Evolutionary conservation across 2,329 filamentous ascomycete genomes (phyloP).

Genomic region (Cucurbitaria berberidis): DNA sequence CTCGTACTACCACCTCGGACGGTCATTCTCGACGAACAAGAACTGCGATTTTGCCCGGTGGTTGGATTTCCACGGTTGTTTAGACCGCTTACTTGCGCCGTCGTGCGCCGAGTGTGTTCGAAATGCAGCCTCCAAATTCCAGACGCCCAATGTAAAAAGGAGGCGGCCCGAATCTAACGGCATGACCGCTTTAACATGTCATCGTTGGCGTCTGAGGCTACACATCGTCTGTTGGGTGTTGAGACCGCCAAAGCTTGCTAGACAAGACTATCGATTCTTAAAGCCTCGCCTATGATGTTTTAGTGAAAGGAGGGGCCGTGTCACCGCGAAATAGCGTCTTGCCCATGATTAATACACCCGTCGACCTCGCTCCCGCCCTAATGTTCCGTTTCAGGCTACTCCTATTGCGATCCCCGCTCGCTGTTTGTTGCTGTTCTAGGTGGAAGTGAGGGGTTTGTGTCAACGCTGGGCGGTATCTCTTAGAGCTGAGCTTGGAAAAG

Average conservation of each 20-base stretch:
- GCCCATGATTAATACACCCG: constrained; percentile 8
- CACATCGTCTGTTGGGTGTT: not conserved
- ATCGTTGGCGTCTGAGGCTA: constrained; percentile 3
- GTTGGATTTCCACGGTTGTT: constrained; percentile 11
- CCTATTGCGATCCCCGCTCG: not conserved
- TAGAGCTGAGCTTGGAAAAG: not conserved
- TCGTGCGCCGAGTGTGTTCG: constrained; percentile 5
- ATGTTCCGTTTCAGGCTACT: not conserved
- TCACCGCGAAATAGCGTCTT: constrained; percentile 3
- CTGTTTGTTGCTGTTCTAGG: not conserved
- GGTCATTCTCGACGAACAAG: not conserved
- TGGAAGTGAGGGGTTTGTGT: not conserved
- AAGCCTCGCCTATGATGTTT: constrained; percentile 1
- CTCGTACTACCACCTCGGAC: constrained; percentile 6
- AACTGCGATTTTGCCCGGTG: constrained; percentile 1
- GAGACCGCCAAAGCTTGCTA: constrained; percentile 1
- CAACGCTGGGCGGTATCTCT: not conserved
- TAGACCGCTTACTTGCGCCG: constrained; percentile 17
- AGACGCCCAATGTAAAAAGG: constrained; percentile 13
- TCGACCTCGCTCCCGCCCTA: not conserved
- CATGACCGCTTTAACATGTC: constrained; percentile 17
- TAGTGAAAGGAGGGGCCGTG: constrained; percentile 11
- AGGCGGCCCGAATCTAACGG: constrained; percentile 10
- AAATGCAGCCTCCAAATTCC: constrained; percentile 13
- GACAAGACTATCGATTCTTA: constrained; percentile 24